Evolutionary conservation across 2,329 filamentous ascomycete species (phyloP).

Genomic region (Neurospora sp.): DNA sequence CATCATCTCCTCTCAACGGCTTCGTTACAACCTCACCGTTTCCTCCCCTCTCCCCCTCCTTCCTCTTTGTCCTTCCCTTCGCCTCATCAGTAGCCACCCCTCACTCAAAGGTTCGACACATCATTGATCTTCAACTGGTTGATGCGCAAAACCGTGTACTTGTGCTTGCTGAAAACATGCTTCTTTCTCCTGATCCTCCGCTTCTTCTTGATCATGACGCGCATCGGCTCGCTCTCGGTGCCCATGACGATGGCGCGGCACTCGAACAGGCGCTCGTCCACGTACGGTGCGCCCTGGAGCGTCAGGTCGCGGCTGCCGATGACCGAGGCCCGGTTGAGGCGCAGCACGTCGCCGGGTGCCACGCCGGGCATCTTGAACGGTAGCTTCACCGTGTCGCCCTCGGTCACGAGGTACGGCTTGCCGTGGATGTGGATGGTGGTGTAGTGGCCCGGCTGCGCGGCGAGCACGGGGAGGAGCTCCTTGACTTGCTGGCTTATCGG

Average conservation of each 20-base stretch:
- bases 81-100: conserved; percentile 18
- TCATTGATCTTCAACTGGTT: conserved; percentile 61
- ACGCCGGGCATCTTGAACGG: conserved; percentile 72
- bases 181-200: conserved; percentile 62
- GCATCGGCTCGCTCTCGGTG: conserved; percentile 69
- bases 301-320: conserved; percentile 87
- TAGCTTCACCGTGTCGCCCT: conserved; percentile 64
- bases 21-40: neutral
- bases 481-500: conserved; percentile 46
- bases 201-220: conserved; percentile 74
- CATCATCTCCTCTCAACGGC: neutral
- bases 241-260: conserved; percentile 80
- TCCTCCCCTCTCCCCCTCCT: neutral
- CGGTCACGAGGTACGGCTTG: conserved; percentile 67
- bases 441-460: conserved; percentile 66
- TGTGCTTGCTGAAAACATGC: conserved; percentile 79
- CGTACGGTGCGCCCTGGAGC: conserved; percentile 67
- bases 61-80: conserved; percentile 18
- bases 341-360: conserved; percentile 71
- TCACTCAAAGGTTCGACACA: neutral
- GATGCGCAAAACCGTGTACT: conserved; percentile 76
- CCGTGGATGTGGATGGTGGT: conserved; percentile 72
- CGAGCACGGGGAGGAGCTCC: conserved; percentile 58
- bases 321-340: conserved; percentile 73
- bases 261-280: conserved; percentile 76